Evolutionary conservation across 169 alveolate genomes (phyloP), one percentile per base, ranked within the genome.

Genomic region (Plasmodium berghei): DNA sequence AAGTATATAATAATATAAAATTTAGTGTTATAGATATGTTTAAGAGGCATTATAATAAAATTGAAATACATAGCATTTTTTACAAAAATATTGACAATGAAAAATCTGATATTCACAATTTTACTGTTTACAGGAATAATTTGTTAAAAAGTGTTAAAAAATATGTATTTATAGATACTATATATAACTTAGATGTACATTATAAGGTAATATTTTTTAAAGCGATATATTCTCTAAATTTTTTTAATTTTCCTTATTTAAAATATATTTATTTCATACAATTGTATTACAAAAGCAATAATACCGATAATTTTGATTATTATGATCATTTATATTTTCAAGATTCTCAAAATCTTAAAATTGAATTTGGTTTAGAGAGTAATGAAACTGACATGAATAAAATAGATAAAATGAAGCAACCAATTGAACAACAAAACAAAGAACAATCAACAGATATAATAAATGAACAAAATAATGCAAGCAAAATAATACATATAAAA

Each of bases 141-240:
- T 42, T 83, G 40, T 70, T 83, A 61, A 83, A 61, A 71, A 72
- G 49, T 61, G 62, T 83, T 45, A 69, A 71, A 71, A 83, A 69
- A 67, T 67, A 69, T 58, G 90, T 83, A 28, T 83, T 54, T 62
- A 45, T 83, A 20, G 90, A 83, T 56, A 40, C 52, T 9, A 83
- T 83, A 67, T 83, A 83, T 28, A 83, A 40, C 18, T 69, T 83
- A 72, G 77, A 71, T 26, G 26, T 55, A 24, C 72, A 83, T 24
- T 83, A 83, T 24, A 83, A 83, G 48, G 9, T 83, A 62, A 72
- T 83, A 22, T 83, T 83, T 34, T 83, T 83, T 48, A 83, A 69
- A 48, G 80, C 90, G 24, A 69, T 83, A 40, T 83, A 83, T 58
- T 56, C 90, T 24, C 63, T 83, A 16, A 71, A 83, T 55, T 83